Base-by-base conservation (phyloP, 2,329 filamentous ascomycete genomes). In the Drechslerella dactyloides region DNA sequence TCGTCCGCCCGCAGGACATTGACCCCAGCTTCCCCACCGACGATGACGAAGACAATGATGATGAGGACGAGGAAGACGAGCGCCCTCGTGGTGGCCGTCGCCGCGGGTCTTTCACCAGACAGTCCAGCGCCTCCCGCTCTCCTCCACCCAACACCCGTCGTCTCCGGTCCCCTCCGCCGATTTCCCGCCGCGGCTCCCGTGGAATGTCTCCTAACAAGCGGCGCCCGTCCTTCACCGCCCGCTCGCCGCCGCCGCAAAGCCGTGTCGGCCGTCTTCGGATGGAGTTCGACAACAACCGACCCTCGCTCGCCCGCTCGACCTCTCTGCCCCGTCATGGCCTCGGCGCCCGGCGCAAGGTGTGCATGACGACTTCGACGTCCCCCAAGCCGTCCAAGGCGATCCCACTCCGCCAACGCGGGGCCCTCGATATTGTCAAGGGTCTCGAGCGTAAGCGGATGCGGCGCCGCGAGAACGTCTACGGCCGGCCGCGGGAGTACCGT, bases 1-100 rank as follows among this genome's bases (percentile, higher is more conserved):
- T 89, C 74, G 79, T 86, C 30, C 91, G 93, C 30, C 93, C 94
- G n/a, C 94, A 97, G 78, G 94, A 97, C 76, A 96, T 97, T 70
- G 94, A 99, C 78, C 94, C 94, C 0, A 97, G 93, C 78, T 99
- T 99, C 79, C 94, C 94, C 0, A 93, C 92, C 0, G 96, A 93
- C 0, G 94, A 99, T 75, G 87, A 92, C 75, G 89, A 93, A 27
- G 90, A 90, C 52, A 90, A 91, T 40, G 87, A 90, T 44, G 87
- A 90, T 60, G 84, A 85, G 79, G 79, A 87, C 27, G 27, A 33
- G 78, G 81, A 87, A 79, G 79, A 83, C 1, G 52, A 81, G 81
- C 61, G 79, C 80, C 30, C 75, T 74, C 80, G 82, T 57, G 75
- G 81, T 56, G 79, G 80, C 55, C 78, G 79, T 55, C 81, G 81